Percentiles rank a stretch among this genome's conserved stretches.
phyloP scores from a whole-genome alignment of 192 early-diverging fungal species.

The Obelidium mucronatum region DNA sequence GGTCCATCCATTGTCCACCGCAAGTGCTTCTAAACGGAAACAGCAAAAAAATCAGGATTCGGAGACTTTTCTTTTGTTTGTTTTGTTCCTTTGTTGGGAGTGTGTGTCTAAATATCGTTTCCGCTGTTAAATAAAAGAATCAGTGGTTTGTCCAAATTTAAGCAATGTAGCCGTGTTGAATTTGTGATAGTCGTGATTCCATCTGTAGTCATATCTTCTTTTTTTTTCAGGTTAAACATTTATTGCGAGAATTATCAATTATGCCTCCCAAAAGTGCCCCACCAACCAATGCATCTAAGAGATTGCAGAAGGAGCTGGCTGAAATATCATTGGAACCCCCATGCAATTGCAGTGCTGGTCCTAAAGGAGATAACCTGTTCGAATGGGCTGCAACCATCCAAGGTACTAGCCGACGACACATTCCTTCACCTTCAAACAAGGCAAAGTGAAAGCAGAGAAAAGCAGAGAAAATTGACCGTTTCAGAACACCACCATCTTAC shows the following conservation, averaged over 20 bases:
- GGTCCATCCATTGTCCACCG: constrained; percentile 98
- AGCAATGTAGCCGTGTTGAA: too few relatives aligned
- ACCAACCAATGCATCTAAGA: constrained; percentile 10
- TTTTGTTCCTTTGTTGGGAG: neutral
- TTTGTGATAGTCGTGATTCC: too few relatives aligned
- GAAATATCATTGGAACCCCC: constrained; percentile 94
- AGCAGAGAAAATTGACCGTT: too few relatives aligned
- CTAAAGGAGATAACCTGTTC: constrained; percentile 95
- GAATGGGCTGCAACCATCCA: constrained; percentile 95
- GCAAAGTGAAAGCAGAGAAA: neutral
- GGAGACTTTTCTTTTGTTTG: neutral
- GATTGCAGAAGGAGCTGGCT: constrained; percentile 97
- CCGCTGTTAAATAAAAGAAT: too few relatives aligned
- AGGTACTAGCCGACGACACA: constrained; percentile 16
- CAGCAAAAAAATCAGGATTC: neutral
- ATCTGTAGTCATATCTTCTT: neutral
- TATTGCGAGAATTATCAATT: neutral
- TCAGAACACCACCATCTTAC: too few relatives aligned
- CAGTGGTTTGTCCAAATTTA: too few relatives aligned
- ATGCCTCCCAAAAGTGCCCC: neutral
- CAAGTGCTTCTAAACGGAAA: constrained; percentile 79
- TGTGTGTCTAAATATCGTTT: too few relatives aligned
- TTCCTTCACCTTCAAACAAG: too few relatives aligned
- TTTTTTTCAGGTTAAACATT: neutral
- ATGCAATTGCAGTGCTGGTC: constrained; percentile 93